phyloP scores from a whole-genome alignment of 257 asterid species.

The Haberlea rhodopensis region DNA sequence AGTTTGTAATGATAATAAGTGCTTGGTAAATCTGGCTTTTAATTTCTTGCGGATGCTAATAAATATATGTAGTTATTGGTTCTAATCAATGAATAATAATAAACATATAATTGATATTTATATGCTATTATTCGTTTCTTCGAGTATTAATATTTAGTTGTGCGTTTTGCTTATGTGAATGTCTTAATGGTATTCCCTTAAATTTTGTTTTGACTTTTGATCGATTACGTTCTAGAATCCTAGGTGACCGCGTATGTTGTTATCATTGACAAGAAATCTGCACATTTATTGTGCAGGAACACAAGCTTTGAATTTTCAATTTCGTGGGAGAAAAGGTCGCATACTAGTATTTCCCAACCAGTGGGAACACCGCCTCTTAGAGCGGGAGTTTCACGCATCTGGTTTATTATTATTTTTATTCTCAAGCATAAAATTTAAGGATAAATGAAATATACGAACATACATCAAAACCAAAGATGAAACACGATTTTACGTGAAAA shows the following conservation, averaged over 20 bases:
- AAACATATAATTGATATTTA: too few relatives aligned
- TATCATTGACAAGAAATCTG: slow-evolving; percentile 19
- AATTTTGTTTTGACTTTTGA: neutral
- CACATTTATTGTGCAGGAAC: slow-evolving; percentile 20
- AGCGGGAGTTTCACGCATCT: too few relatives aligned
- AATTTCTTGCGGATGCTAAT: neutral
- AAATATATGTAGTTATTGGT: neutral
- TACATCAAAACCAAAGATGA: too few relatives aligned
- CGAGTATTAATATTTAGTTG: neutral
- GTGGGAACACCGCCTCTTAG: neutral
- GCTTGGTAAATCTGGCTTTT: neutral
- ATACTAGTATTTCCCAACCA: neutral
- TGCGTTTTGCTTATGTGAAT: neutral
- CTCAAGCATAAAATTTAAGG: too few relatives aligned
- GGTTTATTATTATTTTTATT: too few relatives aligned
- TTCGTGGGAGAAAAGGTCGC: slow-evolving; percentile 27
- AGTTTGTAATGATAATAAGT: neutral
- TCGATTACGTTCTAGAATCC: neutral
- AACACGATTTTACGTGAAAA: too few relatives aligned
- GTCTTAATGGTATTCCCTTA: neutral
- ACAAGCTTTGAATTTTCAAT: slow-evolving; percentile 24
- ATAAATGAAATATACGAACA: too few relatives aligned
- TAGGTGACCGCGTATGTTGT: neutral
- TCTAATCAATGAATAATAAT: neutral
- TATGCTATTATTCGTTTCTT: neutral